phyloP scores from a whole-genome alignment of 108 stramenopile species.

The Cylindrotheca fusiformis region DNA sequence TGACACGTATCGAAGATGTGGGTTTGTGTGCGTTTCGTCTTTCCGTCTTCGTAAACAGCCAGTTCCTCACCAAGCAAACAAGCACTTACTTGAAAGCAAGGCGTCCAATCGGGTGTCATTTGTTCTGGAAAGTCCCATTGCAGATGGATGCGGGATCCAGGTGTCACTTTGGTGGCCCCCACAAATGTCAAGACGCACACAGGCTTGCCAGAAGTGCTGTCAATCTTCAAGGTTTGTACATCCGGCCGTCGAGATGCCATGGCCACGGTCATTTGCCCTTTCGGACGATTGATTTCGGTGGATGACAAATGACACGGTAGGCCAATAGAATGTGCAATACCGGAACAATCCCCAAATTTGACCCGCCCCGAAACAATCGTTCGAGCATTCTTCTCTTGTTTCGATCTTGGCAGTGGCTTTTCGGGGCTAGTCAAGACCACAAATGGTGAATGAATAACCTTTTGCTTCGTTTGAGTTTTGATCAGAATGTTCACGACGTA shows the following conservation, averaged over 20 bases:
- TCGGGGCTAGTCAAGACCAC: conserved; percentile 22
- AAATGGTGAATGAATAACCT: conserved; percentile 32
- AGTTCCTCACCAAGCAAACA: conserved; percentile 55
- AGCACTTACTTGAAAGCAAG: conserved; percentile 51
- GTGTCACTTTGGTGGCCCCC: conserved; percentile 28
- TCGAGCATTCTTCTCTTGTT: neutral
- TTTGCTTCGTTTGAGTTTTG: conserved; percentile 21
- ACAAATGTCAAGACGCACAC: conserved; percentile 48
- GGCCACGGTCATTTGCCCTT: conserved; percentile 39
- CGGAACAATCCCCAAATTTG: conserved; percentile 28
- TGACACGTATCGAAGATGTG: conserved; percentile 50
- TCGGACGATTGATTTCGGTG: conserved; percentile 39
- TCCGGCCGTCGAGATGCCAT: conserved; percentile 5
- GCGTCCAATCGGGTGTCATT: conserved; percentile 21
- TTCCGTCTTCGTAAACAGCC: conserved; percentile 37
- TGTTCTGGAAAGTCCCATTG: conserved; percentile 48
- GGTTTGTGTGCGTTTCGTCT: conserved; percentile 33
- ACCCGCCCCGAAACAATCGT: conserved; percentile 23
- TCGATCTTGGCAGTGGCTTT: conserved; percentile 12
- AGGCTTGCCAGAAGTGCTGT: conserved; percentile 24
- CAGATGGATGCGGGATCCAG: conserved; percentile 43
- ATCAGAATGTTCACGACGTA: conserved; percentile 38
- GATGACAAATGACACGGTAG: conserved; percentile 45
- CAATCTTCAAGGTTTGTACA: conserved; percentile 43
- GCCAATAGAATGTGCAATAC: conserved; percentile 49